Conservation (phyloP, 2,329 filamentous ascomycete species). For the Sclerotinia glacialis region DNA sequence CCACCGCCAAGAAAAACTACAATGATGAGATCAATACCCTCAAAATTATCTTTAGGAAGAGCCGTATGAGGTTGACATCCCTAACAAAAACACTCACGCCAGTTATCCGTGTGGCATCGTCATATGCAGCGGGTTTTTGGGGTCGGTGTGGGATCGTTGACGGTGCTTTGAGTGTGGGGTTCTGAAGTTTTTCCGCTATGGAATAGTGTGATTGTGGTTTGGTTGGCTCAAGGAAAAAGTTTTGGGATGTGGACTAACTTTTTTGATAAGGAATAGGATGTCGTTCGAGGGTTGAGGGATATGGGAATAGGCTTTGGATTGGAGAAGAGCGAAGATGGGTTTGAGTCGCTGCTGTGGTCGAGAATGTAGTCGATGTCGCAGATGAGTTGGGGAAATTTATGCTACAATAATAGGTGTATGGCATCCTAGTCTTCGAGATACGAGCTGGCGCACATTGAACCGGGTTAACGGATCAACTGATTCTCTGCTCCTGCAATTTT, state of each 20-base stretch:
- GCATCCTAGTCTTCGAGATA: not conserved
- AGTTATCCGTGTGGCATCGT: constrained; percentile 32
- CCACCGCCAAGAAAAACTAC: constrained; percentile 18
- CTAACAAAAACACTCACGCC: constrained; percentile 20
- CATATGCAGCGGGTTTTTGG: constrained; percentile 34
- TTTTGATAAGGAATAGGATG: not conserved
- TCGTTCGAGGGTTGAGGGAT: too few relatives aligned
- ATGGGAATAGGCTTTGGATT: not conserved
- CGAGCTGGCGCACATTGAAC: too few relatives aligned
- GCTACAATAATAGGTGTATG: too few relatives aligned
- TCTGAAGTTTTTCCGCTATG: constrained; percentile 26
- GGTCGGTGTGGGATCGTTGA: constrained; percentile 27
- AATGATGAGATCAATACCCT: constrained; percentile 38
- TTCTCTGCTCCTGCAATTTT: not conserved
- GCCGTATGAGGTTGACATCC: constrained; percentile 35
- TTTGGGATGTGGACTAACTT: not conserved
- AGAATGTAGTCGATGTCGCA: not conserved
- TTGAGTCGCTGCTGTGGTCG: not conserved
- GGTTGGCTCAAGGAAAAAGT: not conserved
- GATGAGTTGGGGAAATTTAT: not conserved
- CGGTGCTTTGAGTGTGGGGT: constrained; percentile 38
- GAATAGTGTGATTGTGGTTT: constrained; percentile 7
- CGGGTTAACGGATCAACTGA: not conserved
- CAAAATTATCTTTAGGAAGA: constrained; percentile 37
- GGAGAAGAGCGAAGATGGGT: not conserved